Evolutionary conservation across 148 eudicot species (phyloP), one percentile per base, ranked within the genome.

Genomic region (Cornus kousa): DNA sequence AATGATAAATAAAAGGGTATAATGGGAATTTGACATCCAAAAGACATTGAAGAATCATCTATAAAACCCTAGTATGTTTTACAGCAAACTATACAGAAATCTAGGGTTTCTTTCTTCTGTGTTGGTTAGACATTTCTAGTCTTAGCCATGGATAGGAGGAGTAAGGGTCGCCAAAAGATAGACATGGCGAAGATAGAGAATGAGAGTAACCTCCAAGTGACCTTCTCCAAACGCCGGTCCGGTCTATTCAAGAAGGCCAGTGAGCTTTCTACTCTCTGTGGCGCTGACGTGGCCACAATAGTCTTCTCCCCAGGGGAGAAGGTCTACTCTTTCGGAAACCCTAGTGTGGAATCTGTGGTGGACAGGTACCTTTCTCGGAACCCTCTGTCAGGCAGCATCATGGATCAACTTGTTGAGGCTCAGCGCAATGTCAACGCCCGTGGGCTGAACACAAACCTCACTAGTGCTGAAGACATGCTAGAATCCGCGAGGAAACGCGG

Each of bases 231-330:
- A 35, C 79, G 89, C 0, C 73, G 85, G 9, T 20, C 46, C 0
- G 87, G 87, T 11, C 71, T 87, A 10, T 81, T 84, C 31, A 87
- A 82, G 82, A 86, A 86, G 75, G 87, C 83, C 4, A 83, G 83
- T 68, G 87, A 86, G 72, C 81, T 86, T 1, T 77, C 74, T 71
- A 84, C 82, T 7, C 76, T 84, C 0, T 84, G 89, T 28, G 89
- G 74, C 0, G 86, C 74, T 0, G 76, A 86, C 13, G 19, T 73
- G 5, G 86, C 72, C 4, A 24, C 83, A 1, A 32, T 86, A 5
- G 74, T 83, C 9, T 78, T 81, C 32, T 86, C 85, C 19, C 86
- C 82, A 0, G 84, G 60, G 0, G 20, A 31, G 0, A 83, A 83
- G 60, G 66, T 57, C 10, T 81, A 37, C 53, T 81, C 81, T 5